Percentiles rank a stretch among this genome's conserved stretches.
Conservation (phyloP, 2,329 filamentous ascomycete species). For the Aspergillus novoparasiticus region DNA sequence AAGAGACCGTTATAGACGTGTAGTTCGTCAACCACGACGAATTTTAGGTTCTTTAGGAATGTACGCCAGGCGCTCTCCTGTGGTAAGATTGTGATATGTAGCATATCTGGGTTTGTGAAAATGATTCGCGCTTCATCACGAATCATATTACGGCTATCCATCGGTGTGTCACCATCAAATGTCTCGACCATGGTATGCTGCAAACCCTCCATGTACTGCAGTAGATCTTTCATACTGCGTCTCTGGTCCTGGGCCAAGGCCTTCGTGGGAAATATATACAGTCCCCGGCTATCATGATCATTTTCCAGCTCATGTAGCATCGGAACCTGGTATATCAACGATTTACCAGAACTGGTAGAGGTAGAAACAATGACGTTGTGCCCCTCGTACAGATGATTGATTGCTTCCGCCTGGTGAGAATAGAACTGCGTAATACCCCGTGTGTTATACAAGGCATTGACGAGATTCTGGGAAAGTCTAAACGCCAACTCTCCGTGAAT, state of each 20-base stretch:
- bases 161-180: conserved; percentile 92
- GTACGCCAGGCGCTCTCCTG: conserved; percentile 87
- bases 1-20: conserved; percentile 97
- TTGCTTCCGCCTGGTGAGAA: conserved; percentile 88
- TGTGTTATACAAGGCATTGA: conserved; percentile 95
- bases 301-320: conserved; percentile 84
- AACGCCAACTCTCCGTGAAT: conserved; percentile 85
- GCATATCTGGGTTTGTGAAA: conserved; percentile 98
- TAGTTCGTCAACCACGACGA: conserved; percentile 87
- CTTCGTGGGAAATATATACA: conserved; percentile 99
- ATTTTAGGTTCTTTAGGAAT: conserved; percentile 86
- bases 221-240: conserved; percentile 80
- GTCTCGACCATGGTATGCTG: conserved; percentile 82
- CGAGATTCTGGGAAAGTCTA: conserved; percentile 81
- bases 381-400: conserved; percentile 82
- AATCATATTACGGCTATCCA: conserved; percentile 74
- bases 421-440: conserved; percentile 85
- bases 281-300: conserved; percentile 75
- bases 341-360: conserved; percentile 95
- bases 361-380: conserved; percentile 90
- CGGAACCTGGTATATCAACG: conserved; percentile 94
- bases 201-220: conserved; percentile 77
- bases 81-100: conserved; percentile 90
- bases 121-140: conserved; percentile 89
- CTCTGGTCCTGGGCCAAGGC: conserved; percentile 93